Percentiles rank a stretch among this genome's conserved stretches.
phyloP scores from a whole-genome alignment of 2,329 filamentous ascomycete species.

The Cytospora piceicola region DNA sequence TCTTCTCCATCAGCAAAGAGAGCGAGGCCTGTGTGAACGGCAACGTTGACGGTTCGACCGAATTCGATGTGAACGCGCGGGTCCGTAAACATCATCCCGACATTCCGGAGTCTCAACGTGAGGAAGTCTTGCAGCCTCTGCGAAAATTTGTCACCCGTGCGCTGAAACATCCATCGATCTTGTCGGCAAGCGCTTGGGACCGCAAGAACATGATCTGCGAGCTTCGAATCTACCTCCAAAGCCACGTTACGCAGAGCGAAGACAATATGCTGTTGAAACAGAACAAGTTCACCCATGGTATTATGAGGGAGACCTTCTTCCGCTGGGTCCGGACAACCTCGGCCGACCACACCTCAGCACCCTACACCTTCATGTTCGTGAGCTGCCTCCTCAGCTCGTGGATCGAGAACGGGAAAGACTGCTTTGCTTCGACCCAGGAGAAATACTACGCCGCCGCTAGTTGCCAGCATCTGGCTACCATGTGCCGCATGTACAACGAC shows the following conservation, averaged over 20 bases:
- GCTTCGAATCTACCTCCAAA: not conserved
- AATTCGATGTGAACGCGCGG: too few relatives aligned
- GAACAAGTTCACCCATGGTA: not conserved
- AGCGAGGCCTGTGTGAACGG: too few relatives aligned
- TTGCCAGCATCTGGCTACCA: conserved; percentile 25
- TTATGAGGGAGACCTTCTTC: not conserved
- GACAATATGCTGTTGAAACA: not conserved
- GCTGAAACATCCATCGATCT: not conserved
- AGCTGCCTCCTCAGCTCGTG: not conserved
- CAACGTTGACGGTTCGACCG: not conserved
- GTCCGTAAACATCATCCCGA: too few relatives aligned
- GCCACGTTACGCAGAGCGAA: not conserved
- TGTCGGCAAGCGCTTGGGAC: not conserved
- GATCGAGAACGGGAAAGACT: not conserved
- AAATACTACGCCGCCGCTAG: not conserved
- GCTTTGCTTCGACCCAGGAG: not conserved
- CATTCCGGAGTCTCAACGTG: too few relatives aligned
- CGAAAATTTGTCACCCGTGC: too few relatives aligned
- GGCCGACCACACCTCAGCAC: not conserved
- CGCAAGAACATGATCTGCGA: not conserved
- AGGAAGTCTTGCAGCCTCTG: too few relatives aligned
- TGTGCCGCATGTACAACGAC: conserved; percentile 15
- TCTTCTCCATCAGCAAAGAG: too few relatives aligned
- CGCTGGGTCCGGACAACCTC: not conserved
- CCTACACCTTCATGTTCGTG: not conserved